Conservation (phyloP, 2,329 filamentous ascomycete genomes). For the Ophiobolus disseminans region DNA sequence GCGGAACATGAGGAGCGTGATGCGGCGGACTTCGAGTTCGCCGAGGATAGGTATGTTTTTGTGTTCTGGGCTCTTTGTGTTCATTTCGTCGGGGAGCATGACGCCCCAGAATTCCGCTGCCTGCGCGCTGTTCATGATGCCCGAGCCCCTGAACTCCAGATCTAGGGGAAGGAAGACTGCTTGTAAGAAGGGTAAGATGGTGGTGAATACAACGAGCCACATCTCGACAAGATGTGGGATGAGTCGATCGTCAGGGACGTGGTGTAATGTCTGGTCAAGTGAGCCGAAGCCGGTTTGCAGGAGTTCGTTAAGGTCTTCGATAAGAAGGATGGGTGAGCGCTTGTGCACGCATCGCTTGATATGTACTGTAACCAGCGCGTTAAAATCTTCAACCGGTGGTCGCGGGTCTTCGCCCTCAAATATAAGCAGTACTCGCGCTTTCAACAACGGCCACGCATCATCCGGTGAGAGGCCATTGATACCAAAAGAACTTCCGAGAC, state of each 20-base stretch:
- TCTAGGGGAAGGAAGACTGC: slow-evolving; percentile 93
- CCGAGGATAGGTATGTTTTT: slow-evolving; percentile 56
- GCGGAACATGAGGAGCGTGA: slow-evolving; percentile 86
- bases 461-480: slow-evolving; percentile 63
- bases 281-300: slow-evolving; percentile 83
- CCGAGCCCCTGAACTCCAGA: slow-evolving; percentile 87
- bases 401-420: slow-evolving; percentile 83
- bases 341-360: slow-evolving; percentile 79
- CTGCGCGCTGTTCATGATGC: slow-evolving; percentile 79
- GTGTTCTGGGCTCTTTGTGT: slow-evolving; percentile 52
- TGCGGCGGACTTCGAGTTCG: slow-evolving; percentile 81
- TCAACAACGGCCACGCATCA: slow-evolving; percentile 83
- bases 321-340: slow-evolving; percentile 71
- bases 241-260: slow-evolving; percentile 83
- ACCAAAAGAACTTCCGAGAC: slow-evolving; percentile 56
- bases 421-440: slow-evolving; percentile 75
- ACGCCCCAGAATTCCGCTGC: slow-evolving; percentile 91
- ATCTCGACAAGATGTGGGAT: slow-evolving; percentile 90
- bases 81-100: slow-evolving; percentile 59
- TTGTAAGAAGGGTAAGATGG: slow-evolving; percentile 90
- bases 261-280: slow-evolving; percentile 81
- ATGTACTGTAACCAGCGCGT: slow-evolving; percentile 78
- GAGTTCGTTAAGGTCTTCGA: slow-evolving; percentile 79
- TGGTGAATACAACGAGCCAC: slow-evolving; percentile 92
- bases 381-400: slow-evolving; percentile 84